Evolutionary conservation across 805 yeast species (phyloP).

Genomic region (Nakazawaea molendinolei): DNA sequence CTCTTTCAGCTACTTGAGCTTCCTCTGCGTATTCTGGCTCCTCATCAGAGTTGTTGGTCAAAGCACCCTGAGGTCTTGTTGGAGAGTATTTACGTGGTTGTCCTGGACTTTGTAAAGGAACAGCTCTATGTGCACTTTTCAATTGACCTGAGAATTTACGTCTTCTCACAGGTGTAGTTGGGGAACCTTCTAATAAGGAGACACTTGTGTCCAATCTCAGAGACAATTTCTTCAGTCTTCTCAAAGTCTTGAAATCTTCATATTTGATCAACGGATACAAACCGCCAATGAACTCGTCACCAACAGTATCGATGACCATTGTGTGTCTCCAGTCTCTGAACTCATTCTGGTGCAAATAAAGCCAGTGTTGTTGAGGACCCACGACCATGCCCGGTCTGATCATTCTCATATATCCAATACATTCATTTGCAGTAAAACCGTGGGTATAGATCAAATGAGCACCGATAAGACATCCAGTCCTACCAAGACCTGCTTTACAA

Average conservation of each 20-base stretch:
- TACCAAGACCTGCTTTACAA: constrained; percentile 96
- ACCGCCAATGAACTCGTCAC: constrained; percentile 64
- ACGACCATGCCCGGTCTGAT: constrained; percentile 99
- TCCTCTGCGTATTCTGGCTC: constrained; percentile 23
- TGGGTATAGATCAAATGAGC: constrained; percentile 94
- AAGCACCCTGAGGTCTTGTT: constrained; percentile 20
- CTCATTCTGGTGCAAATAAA: constrained; percentile 90
- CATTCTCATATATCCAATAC: constrained; percentile 94
- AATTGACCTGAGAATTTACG: constrained; percentile 64
- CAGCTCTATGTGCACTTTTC: constrained; percentile 65
- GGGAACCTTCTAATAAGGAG: constrained; percentile 35
- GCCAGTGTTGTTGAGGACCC: constrained; percentile 99
- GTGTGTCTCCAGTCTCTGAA: constrained; percentile 95
- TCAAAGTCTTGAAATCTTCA: constrained; percentile 55
- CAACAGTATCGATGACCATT: constrained; percentile 67
- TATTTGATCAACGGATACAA: constrained; percentile 54
- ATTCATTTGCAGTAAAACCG: constrained; percentile 95
- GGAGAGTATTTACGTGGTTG: constrained; percentile 78
- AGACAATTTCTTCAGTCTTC: constrained; percentile 14
- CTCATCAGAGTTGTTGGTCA: constrained; percentile 28
- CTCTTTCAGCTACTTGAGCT: constrained; percentile 26
- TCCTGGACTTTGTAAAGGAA: constrained; percentile 92
- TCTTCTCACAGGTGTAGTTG: constrained; percentile 71
- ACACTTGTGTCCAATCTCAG: constrained; percentile 8
- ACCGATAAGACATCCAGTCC: constrained; percentile 97